Base-by-base conservation (phyloP, 768 basidiomycete genomes). In the Russula emetica region DNA sequence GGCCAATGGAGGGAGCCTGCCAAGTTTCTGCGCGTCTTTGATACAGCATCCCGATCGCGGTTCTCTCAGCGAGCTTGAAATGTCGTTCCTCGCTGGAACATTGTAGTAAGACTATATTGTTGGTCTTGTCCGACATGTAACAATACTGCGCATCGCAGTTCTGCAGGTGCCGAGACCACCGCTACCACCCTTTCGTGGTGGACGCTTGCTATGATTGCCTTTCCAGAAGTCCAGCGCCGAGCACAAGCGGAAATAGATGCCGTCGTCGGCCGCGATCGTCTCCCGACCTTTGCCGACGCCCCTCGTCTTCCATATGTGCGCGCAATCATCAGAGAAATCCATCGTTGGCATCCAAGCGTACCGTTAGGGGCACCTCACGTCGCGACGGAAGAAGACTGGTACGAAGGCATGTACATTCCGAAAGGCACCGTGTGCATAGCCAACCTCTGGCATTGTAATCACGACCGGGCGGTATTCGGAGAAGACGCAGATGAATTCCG, bases 391-490 rank as follows among this genome's bases (percentile, higher is more conserved):
- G 74, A 75, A 36, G 74, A 74, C 53, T 66, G 51, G 52, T 76
- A 74, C 49, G 61, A 68, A 45, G 71, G 66, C 5, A 64, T 63
- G 52, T 65, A 70, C 59, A 76, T 78, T 16, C 77, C 77, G 0
- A 73, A 70, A 32, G 76, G 75, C 10, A 73, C 75, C 1, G 69
- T 74, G 1, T 67, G 75, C 36, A 60, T 76, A 18, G 67, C 70
- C 9, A 76, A 75, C n/a, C n/a, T n/a, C n/a, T n/a, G n/a, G n/a
- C n/a, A n/a, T n/a, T n/a, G n/a, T n/a, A n/a, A n/a, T n/a, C n/a
- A n/a, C n/a, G n/a, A n/a, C n/a, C n/a, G n/a, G n/a, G n/a, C n/a
- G n/a, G n/a, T n/a, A n/a, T n/a, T n/a, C n/a, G n/a, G n/a, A n/a
- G n/a, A n/a, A n/a, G n/a, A n/a, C n/a, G n/a, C n/a, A n/a, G n/a